phyloP scores from a whole-genome alignment of 1,284 basidiomycete genomes.

The Cystobasidium sp. region DNA sequence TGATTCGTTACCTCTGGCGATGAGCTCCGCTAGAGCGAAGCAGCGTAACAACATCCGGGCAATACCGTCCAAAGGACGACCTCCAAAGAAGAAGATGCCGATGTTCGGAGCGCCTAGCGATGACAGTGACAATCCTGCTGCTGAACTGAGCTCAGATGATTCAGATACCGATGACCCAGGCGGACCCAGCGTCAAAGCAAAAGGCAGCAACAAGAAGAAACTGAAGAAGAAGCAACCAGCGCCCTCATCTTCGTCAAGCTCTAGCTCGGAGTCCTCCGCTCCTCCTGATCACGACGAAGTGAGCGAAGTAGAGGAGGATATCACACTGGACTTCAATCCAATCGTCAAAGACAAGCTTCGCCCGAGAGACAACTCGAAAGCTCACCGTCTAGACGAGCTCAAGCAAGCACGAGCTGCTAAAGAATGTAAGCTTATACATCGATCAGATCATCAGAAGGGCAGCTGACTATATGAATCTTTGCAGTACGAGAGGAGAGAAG shows the following conservation, averaged over 20 bases:
- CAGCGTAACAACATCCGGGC: conserved; percentile 7
- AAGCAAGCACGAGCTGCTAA: conserved; percentile 30
- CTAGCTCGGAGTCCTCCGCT: conserved; percentile 1
- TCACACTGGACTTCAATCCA: conserved; percentile 33
- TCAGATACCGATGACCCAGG: neutral
- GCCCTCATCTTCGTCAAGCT: conserved; percentile 29
- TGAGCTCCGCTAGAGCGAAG: neutral
- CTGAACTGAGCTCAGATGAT: neutral
- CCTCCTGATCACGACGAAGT: neutral
- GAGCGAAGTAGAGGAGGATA: conserved; percentile 36
- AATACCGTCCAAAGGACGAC: neutral
- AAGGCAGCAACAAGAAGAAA: neutral
- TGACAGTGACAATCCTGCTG: neutral
- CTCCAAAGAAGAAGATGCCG: conserved; percentile 3
- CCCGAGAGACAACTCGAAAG: conserved; percentile 32
- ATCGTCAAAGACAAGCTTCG: conserved; percentile 37
- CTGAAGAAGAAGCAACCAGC: neutral
- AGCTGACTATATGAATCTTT: neutral
- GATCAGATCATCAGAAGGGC: neutral
- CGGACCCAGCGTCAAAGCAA: neutral
- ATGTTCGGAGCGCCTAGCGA: conserved; percentile 5
- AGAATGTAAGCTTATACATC: conserved; percentile 9
- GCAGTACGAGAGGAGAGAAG: conserved; percentile 17
- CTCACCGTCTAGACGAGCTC: conserved; percentile 25
- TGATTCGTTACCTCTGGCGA: neutral